These are phyloP conservation scores for Fistulifera pelliculosa DNA, from an alignment of 108 stramenopile genomes.

Conservation along the genomic window DNA sequence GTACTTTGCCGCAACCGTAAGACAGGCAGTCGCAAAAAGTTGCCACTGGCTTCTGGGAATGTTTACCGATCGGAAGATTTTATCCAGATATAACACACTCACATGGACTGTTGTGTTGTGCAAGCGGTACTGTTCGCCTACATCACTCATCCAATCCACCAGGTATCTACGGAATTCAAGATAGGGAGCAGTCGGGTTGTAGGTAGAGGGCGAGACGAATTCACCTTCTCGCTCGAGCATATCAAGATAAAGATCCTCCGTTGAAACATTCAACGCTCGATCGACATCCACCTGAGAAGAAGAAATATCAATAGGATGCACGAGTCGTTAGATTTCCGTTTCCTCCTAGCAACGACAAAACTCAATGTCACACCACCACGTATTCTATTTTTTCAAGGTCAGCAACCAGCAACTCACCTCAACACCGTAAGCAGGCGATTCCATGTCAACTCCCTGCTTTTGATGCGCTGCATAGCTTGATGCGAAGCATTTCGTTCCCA, in stretches of 20 bases:
- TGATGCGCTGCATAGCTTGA: too few species aligned
- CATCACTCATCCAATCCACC: slow-evolving; percentile 90
- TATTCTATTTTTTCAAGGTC: too few species aligned
- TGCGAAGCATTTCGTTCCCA: too few species aligned
- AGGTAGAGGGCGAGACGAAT: slow-evolving; percentile 61
- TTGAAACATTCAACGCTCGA: slow-evolving; percentile 48
- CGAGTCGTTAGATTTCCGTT: neutral
- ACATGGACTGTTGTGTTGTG: slow-evolving; percentile 81
- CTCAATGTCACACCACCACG: too few species aligned
- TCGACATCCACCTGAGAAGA: slow-evolving; percentile 25
- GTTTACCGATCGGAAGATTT: slow-evolving; percentile 63
- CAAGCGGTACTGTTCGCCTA: slow-evolving; percentile 76
- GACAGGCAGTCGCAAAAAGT: slow-evolving; percentile 85
- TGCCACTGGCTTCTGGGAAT: slow-evolving; percentile 81
- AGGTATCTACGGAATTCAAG: slow-evolving; percentile 84
- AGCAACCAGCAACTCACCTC: too few species aligned
- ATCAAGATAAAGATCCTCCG: slow-evolving; percentile 67
- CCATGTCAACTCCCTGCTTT: too few species aligned
- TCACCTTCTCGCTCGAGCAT: slow-evolving; percentile 72
- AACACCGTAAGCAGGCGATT: too few species aligned
- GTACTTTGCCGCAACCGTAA: slow-evolving; percentile 84
- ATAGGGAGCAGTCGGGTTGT: slow-evolving; percentile 61
- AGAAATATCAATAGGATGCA: neutral
- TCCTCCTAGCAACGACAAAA: too few species aligned
- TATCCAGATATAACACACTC: slow-evolving; percentile 76